phyloP scores from a whole-genome alignment of 2,329 filamentous ascomycete species.

The Colletotrichum sublineola region DNA sequence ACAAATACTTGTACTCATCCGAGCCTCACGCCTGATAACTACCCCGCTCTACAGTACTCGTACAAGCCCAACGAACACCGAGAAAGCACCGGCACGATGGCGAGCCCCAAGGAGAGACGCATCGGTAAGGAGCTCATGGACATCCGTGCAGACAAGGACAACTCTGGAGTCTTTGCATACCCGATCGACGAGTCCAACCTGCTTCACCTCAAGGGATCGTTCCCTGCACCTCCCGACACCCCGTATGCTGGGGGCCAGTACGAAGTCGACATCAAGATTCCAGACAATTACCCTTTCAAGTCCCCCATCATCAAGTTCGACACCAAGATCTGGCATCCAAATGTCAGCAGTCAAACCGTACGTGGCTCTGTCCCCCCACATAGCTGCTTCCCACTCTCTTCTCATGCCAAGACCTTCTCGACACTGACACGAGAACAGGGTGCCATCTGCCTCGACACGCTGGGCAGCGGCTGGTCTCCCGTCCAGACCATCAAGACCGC shows the following conservation, averaged over 20 bases:
- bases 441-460: constrained; percentile 95
- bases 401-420: neutral
- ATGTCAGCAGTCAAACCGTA: constrained; percentile 94
- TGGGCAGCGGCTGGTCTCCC: constrained; percentile 91
- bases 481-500: constrained; percentile 97
- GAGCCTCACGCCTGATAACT: neutral
- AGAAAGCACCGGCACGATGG: constrained; percentile 52
- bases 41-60: neutral
- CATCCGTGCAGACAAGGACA: constrained; percentile 77
- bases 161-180: constrained; percentile 81
- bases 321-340: constrained; percentile 97
- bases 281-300: constrained; percentile 91
- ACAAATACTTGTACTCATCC: too few relatives aligned
- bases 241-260: constrained; percentile 92
- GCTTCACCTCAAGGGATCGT: constrained; percentile 84
- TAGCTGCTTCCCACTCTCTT: too few relatives aligned
- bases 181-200: constrained; percentile 77
- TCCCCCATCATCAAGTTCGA: constrained; percentile 91
- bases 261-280: constrained; percentile 87
- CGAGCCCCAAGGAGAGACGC: constrained; percentile 68
- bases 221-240: constrained; percentile 90
- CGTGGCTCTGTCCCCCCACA: constrained; percentile 49
- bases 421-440: constrained; percentile 67
- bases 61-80: neutral
- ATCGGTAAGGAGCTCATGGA: constrained; percentile 83